Evolutionary conservation across 768 basidiomycete species (phyloP), one percentile per base, ranked within the genome.

Genomic region (Lactarius tabidus): DNA sequence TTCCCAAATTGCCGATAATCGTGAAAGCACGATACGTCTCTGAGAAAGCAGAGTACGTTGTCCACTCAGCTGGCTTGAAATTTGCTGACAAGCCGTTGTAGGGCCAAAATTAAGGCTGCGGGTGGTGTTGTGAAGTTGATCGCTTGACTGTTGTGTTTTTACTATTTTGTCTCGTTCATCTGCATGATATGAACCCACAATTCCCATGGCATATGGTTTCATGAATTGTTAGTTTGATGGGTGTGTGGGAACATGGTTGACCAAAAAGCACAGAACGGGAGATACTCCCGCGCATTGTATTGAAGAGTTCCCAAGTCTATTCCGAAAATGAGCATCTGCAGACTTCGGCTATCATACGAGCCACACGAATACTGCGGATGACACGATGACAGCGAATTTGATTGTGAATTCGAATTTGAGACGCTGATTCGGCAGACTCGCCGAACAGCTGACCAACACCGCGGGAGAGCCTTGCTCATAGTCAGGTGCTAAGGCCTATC

Each of bases 1-100:
- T 98, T 69, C 93, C 93, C 69, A 88, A 88, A 74, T 79, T 91
- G 57, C 97, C 97, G 18, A 93, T 94, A 82, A 98, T 99, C 74
- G 92, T 99, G 72, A 98, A 98, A 83, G 95, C 97, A 62, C 94
- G 97, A 68, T 96, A 89, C 74, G 95, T 98, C 60, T 96, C 94
- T 48, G 82, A 79, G 71, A 88, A 84, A 73, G 95, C 95, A 69
- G 92, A 94, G 92, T 84, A 68, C 26, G 82, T 81, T 36, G 26
- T 23, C 3, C 52, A 6, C 79, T 70, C 66, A 80, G 8, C 53
- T 54, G 58, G 29, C 18, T 35, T 48, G 56, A n/a, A 38, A 29
- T 38, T 2, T 43, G 39, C 55, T 62, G 29, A 48, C 38, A n/a
- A 28, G 33, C 1, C 33, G 41, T 69, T 54, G n/a, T 71, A 84